Evolutionary conservation across 345 rosid genomes (phyloP).

Genomic region (Xanthoceras sorbifolium): DNA sequence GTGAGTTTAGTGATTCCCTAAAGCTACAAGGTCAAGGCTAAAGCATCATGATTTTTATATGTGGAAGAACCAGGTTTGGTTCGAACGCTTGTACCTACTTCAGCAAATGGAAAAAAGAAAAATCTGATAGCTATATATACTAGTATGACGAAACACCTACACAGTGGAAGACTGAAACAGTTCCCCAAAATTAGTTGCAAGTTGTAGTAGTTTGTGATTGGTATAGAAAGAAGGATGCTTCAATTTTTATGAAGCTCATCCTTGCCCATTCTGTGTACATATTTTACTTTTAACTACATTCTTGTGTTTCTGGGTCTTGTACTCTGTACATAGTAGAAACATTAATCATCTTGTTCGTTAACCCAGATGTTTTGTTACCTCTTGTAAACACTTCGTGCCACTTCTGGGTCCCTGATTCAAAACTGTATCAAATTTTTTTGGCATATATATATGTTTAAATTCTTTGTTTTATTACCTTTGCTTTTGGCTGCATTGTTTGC

Average conservation of each 20-base stretch:
- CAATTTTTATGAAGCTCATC: constrained; percentile 32
- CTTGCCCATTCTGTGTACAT: constrained; percentile 15
- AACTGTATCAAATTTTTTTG: not conserved
- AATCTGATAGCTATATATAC: not conserved
- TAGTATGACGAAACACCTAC: constrained; percentile 10
- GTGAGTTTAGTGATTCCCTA: not conserved
- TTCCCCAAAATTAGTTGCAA: constrained; percentile 12
- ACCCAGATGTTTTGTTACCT: not conserved
- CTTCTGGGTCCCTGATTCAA: not conserved
- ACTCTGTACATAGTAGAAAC: constrained; percentile 24
- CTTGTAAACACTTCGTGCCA: not conserved
- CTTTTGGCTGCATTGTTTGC: not conserved
- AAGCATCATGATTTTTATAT: not conserved
- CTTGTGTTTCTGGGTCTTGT: constrained; percentile 15
- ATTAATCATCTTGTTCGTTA: not conserved
- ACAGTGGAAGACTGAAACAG: not conserved
- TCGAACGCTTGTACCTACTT: not conserved
- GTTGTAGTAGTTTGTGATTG: constrained; percentile 2
- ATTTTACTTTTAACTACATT: not conserved
- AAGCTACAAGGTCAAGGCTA: not conserved
- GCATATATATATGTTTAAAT: not conserved
- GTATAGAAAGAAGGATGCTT: constrained; percentile 27
- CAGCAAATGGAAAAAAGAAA: constrained; percentile 2
- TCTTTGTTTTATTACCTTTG: not conserved
- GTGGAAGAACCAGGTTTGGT: not conserved